Conservation (phyloP, 208 protist genomes). For the Trypanosoma lewisi region DNA sequence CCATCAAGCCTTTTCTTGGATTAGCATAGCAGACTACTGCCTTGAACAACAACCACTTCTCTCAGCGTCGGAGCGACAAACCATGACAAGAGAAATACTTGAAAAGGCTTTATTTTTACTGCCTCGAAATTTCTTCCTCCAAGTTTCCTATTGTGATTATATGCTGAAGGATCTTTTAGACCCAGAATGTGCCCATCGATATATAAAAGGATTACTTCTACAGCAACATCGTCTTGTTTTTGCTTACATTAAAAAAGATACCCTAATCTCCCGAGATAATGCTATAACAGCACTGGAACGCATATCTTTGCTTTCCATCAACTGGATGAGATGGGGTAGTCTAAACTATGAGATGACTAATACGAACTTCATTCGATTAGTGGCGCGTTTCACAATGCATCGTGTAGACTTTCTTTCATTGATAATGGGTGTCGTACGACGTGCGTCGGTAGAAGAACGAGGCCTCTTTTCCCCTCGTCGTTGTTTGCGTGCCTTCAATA, state of each 20-base stretch:
- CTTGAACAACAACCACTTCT: slow-evolving; percentile 26
- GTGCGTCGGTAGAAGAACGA: slow-evolving; percentile 14
- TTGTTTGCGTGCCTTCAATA: slow-evolving; percentile 73
- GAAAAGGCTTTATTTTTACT: slow-evolving; percentile 30
- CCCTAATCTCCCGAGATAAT: neutral
- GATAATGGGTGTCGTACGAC: slow-evolving; percentile 51
- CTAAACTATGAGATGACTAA: slow-evolving; percentile 29
- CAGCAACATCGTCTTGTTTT: slow-evolving; percentile 40
- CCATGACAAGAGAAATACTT: slow-evolving; percentile 18
- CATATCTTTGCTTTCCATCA: slow-evolving; percentile 62
- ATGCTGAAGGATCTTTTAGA: slow-evolving; percentile 26
- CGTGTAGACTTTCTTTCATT: slow-evolving; percentile 77
- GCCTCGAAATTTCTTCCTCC: slow-evolving; percentile 22
- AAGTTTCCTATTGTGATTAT: slow-evolving; percentile 27
- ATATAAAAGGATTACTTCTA: slow-evolving; percentile 40
- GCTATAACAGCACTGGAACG: slow-evolving; percentile 48
- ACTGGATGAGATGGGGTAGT: slow-evolving; percentile 79
- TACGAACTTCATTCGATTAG: slow-evolving; percentile 45
- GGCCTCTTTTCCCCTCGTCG: slow-evolving; percentile 23
- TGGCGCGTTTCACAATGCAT: slow-evolving; percentile 83
- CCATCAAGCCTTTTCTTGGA: slow-evolving; percentile 51
- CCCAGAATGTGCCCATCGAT: slow-evolving; percentile 25
- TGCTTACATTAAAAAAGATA: slow-evolving; percentile 37
- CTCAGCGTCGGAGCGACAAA: slow-evolving; percentile 20
- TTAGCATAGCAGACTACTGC: slow-evolving; percentile 27